Percentiles rank a stretch among this genome's conserved stretches.
These are phyloP conservation scores for Hypoxylon rickii DNA, from an alignment of 495 filamentous ascomycete genomes.

Conservation along the genomic window DNA sequence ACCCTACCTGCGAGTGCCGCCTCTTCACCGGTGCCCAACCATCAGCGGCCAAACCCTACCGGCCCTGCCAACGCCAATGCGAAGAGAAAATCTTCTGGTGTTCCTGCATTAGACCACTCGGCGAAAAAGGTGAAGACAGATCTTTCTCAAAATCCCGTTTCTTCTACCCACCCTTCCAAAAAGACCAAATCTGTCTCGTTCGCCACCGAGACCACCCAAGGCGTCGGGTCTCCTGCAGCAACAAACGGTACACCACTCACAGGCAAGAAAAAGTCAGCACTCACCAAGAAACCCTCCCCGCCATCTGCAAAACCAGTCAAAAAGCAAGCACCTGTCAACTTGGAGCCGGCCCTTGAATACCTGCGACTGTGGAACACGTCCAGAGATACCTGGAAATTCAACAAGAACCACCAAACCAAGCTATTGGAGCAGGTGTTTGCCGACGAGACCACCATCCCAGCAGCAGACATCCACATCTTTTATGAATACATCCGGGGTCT, in stretches of 20 bases:
- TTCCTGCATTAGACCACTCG: conserved; percentile 40
- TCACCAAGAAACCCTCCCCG: conserved; percentile 38
- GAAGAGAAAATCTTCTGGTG: conserved; percentile 42
- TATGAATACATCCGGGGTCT: conserved; percentile 73
- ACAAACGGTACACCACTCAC: conserved; percentile 30
- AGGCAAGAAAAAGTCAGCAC: conserved; percentile 38
- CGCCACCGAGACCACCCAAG: conserved; percentile 67
- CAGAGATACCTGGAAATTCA: conserved; percentile 83
- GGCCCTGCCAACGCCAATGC: conserved; percentile 30
- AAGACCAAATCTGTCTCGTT: conserved; percentile 78
- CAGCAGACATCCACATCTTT: conserved; percentile 65
- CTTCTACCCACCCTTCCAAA: conserved; percentile 40
- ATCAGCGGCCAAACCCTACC: conserved; percentile 29
- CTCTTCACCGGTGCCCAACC: conserved; percentile 38
- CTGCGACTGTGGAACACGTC: conserved; percentile 69
- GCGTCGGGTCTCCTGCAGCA: conserved; percentile 41
- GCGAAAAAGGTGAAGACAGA: conserved; percentile 39
- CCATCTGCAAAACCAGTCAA: conserved; percentile 34
- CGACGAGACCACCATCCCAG: conserved; percentile 62
- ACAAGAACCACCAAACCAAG: conserved; percentile 82
- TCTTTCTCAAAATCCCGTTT: conserved; percentile 24
- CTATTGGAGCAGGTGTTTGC: conserved; percentile 82
- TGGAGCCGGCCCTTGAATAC: conserved; percentile 72
- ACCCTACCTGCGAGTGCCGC: conserved; percentile 31
- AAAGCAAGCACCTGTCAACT: conserved; percentile 44